Percentiles rank a stretch among this genome's conserved stretches.
These are phyloP conservation scores for Oryza meridionalis DNA, from an alignment of 176 grass and related monocot genomes.

Conservation along the genomic window DNA sequence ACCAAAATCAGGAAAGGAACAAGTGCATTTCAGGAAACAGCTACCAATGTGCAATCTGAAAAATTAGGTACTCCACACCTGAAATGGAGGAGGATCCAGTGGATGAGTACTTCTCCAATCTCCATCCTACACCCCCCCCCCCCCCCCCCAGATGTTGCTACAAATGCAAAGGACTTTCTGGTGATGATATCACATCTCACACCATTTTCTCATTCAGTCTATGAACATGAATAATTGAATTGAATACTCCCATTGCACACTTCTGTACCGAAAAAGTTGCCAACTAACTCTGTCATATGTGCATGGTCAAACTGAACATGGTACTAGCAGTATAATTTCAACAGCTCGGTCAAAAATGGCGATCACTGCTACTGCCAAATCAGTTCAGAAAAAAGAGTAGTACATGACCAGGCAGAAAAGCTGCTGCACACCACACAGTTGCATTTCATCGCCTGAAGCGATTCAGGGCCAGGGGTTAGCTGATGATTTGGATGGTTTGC, in stretches of 20 bases:
- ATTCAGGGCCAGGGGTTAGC: conserved; percentile 5
- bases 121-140: conserved; percentile 13
- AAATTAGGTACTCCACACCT: background rate
- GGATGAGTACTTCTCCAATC: background rate
- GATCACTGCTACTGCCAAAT: conserved; percentile 3
- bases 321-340: background rate
- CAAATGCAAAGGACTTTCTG: conserved; percentile 27
- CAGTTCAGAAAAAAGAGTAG: background rate
- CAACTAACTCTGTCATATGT: background rate
- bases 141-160: conserved; percentile 31
- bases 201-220: conserved; percentile 19
- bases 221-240: background rate
- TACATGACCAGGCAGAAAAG: conserved; percentile 3
- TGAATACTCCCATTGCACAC: background rate
- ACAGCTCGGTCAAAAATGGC: conserved; percentile 16
- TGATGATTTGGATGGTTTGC: conserved; percentile 15
- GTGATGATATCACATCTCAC: background rate
- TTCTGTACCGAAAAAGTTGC: background rate
- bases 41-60: conserved; percentile 4
- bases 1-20: background rate
- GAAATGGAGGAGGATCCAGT: conserved; percentile 4
- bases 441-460: conserved; percentile 13
- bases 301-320: conserved; percentile 6
- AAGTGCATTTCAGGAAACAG: conserved; percentile 36
- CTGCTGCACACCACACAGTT: conserved; percentile 15